phyloP scores from a whole-genome alignment of 108 stramenopile genomes.

The Nitzschia putrida region DNA sequence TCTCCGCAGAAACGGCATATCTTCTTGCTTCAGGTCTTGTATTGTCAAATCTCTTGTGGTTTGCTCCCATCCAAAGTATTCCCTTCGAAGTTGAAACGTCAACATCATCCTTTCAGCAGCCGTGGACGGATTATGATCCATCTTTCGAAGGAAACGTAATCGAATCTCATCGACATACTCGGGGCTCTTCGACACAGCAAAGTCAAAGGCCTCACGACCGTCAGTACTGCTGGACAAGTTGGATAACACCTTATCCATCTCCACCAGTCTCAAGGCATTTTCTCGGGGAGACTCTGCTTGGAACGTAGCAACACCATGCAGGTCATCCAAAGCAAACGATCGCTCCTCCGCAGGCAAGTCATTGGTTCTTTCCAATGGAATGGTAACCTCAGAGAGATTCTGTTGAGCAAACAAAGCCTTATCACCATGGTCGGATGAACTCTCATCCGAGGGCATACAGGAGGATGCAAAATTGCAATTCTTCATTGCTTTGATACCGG shows the following conservation, averaged over 20 bases:
- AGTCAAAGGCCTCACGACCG: neutral
- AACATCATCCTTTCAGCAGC: neutral
- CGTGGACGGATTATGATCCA: neutral
- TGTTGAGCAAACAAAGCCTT: conserved; percentile 3
- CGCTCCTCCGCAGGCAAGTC: conserved; percentile 15
- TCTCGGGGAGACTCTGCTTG: conserved; percentile 7
- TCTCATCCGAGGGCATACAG: too few relatives aligned
- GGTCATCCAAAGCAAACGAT: conserved; percentile 18
- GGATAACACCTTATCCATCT: neutral
- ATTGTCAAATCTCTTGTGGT: neutral
- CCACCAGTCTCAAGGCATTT: neutral
- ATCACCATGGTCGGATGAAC: too few relatives aligned
- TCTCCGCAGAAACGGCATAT: neutral
- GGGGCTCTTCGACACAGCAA: neutral
- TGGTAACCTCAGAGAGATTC: neutral
- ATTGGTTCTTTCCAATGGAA: neutral
- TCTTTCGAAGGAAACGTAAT: neutral
- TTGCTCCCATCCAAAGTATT: conserved; percentile 24
- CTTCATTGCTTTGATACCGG: too few relatives aligned
- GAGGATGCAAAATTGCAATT: too few relatives aligned
- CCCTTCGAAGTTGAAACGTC: neutral
- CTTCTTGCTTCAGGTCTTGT: conserved; percentile 10
- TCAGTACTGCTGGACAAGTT: neutral
- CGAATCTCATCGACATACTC: neutral
- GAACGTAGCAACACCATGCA: conserved; percentile 29